Percentiles rank a stretch among this genome's conserved stretches.
Evolutionary conservation across 2,329 filamentous ascomycete species (phyloP).

Genomic region (Plectosphaerella plurivora): DNA sequence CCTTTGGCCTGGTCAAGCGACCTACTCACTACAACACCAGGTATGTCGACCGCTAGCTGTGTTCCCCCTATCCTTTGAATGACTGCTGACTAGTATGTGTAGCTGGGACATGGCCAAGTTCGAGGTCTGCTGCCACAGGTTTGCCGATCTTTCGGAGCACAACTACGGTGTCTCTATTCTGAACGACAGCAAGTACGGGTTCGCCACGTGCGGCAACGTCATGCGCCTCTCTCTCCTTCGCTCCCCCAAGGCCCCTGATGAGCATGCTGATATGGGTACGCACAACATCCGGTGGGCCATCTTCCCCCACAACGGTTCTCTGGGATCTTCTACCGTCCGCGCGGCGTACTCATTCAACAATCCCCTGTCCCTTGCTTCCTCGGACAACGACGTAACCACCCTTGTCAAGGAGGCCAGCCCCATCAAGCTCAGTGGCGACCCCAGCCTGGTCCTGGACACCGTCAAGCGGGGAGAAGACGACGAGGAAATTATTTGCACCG

Average conservation of each 20-base stretch:
- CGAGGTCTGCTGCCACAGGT: constrained; percentile 93
- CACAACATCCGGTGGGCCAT: constrained; percentile 90
- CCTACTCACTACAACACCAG: constrained; percentile 97
- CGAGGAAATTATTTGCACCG: constrained; percentile 60
- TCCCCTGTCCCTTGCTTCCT: constrained; percentile 57
- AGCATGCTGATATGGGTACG: constrained; percentile 86
- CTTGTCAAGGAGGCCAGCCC: constrained; percentile 29
- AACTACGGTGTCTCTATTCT: constrained; percentile 88
- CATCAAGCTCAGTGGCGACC: constrained; percentile 62
- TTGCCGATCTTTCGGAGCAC: constrained; percentile 83
- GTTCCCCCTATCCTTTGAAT: no score
- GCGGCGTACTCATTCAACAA: constrained; percentile 90
- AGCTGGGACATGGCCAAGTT: constrained; percentile 97
- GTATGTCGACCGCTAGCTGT: constrained; percentile 20
- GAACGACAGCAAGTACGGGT: constrained; percentile 95
- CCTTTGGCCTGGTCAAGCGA: constrained; percentile 81
- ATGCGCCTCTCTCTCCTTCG: constrained; percentile 88
- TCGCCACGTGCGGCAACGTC: constrained; percentile 80
- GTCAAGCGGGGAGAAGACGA: constrained; percentile 93
- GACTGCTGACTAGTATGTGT: not conserved
- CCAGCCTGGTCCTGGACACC: constrained; percentile 75
- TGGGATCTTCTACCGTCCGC: constrained; percentile 70
- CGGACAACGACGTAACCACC: constrained; percentile 23
- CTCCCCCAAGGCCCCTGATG: constrained; percentile 88
- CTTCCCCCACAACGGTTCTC: constrained; percentile 71